Base-by-base conservation (phyloP, 2,329 filamentous ascomycete species). In the Elsinoe necatrix region DNA sequence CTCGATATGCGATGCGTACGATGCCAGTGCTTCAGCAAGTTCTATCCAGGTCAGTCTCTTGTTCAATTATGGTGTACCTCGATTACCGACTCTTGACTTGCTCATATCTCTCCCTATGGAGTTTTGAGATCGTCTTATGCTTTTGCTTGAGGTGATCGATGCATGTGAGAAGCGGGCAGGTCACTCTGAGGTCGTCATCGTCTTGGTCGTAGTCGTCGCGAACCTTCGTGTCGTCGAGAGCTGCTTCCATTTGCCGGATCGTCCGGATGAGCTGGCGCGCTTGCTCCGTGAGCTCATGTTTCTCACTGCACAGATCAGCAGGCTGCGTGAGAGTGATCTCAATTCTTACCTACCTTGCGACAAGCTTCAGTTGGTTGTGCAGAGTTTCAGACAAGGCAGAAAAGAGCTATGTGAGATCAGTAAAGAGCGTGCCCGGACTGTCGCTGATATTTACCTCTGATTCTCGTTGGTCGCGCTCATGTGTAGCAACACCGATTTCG, bases 1-100 rank as follows among this genome's bases (percentile, higher is more conserved):
- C 70, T 98, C 93, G 47, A 98, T 86, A 69, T 97, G 93, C 8
- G 89, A 95, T 1, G 93, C 95, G 70, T 97, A 98, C 4, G 92
- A 96, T 69, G 95, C 86, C 52, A 98, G 84, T 3, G 92, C 92
- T 72, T 95, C 84, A 21, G 90, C 90, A 61, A 98, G 86, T 77
- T 96, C 89, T 95, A 52, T 5, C 20, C 4, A 4, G n/a, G 41
- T 56, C 42, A 45, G 25, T 27, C 14, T 31, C 39, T 27, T 12
- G 31, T 8, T n/a, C 14, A 14, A 14, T 4, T 31, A 1, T 9
- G 11, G 14, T 48, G 37, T 37, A 48, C 27, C 39, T 45, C 4
- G n/a, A 12, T 1, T 60, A 72, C 86, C 65, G 75, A 95, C 89
- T 96, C 73, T 89, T 92, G 59, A 97, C 89, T 76, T 97, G 90